These are phyloP conservation scores for Trichoderma arundinaceum DNA, from an alignment of 2,329 filamentous ascomycete genomes.

Conservation along the genomic window DNA sequence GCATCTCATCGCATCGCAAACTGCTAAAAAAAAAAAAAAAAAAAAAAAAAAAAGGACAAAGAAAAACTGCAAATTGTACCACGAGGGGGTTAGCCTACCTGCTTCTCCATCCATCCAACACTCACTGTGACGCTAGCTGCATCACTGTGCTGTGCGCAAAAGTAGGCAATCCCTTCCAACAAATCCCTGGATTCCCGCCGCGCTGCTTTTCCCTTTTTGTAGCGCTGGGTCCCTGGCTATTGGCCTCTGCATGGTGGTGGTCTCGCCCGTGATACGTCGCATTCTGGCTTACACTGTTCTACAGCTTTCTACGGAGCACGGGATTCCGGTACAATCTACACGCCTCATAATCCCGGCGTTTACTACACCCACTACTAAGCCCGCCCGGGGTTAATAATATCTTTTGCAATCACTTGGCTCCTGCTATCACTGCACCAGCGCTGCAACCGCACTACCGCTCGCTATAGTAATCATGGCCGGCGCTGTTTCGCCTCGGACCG, in stretches of 20 bases:
- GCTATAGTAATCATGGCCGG: slow-evolving; percentile 28
- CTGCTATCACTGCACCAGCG: not conserved
- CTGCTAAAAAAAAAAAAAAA: not conserved
- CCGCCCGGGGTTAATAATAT: slow-evolving; percentile 29
- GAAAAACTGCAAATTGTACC: not conserved
- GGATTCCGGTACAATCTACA: slow-evolving; percentile 9
- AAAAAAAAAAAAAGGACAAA: not conserved
- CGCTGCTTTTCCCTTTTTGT: slow-evolving; percentile 18
- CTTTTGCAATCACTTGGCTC: slow-evolving; percentile 1
- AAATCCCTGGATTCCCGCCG: not conserved
- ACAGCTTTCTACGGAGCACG: slow-evolving; percentile 21
- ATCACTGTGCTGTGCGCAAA: slow-evolving; percentile 13
- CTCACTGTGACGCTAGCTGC: slow-evolving; percentile 17
- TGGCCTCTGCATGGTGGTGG: not conserved
- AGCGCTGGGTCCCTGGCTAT: slow-evolving; percentile 4
- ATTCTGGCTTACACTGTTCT: slow-evolving; percentile 19
- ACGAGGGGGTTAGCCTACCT: not conserved
- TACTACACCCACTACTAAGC: slow-evolving; percentile 12
- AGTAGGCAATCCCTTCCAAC: not conserved
- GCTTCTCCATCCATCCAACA: not conserved
- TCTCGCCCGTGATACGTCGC: slow-evolving; percentile 9
- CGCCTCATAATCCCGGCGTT: slow-evolving; percentile 17
- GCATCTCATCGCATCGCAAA: slow-evolving; percentile 4
- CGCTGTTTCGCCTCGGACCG: slow-evolving; percentile 34
- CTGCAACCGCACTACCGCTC: slow-evolving; percentile 24